Evolutionary conservation across 2,329 filamentous ascomycete genomes (phyloP), one percentile per base, ranked within the genome.

Genomic region (Tolypocladium guangdongense): DNA sequence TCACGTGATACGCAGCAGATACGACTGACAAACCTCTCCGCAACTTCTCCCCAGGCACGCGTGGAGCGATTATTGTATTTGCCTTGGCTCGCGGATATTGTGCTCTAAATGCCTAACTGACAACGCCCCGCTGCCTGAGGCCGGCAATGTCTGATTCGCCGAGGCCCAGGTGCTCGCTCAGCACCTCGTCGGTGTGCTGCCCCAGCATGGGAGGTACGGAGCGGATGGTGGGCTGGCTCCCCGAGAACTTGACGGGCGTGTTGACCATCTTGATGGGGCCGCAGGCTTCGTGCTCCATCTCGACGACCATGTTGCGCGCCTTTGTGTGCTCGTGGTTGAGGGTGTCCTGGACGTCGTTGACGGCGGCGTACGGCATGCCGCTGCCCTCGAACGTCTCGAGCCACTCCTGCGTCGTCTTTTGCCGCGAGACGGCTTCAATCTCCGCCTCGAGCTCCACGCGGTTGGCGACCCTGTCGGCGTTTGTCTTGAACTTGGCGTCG

Each of bases 231-330:
- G 91, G 90, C 60, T 80, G 83, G 30, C 86, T 87, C 60, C 91
- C 83, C 6, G 90, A 96, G 68, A 90, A 95, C 68, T 99, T 99
- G 55, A 99, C 85, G 0, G 93, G 93, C 0, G 90, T 95, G 64
- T 95, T 96, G 52, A 99, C 86, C 64, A 99, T 74, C 70, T 90
- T 91, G 58, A 99, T 86, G 0, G 85, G 80, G 0, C 93, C 93
- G 67, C 92, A 97, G 8, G 78, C 75, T 6, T 81, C 81, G 65
- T 99, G 93, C 0, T 96, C 81, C 46, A 96, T 75, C 65, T 96
- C 87, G 16, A 88, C 82, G 1, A 99, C 87, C 93, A 99, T 99
- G 55, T 85, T 80, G 54, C 93, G 81, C 24, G 91, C 91, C 72
- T 72, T 75, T 72, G 90, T 90, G 70, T 99, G 93, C 57, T 86